Conservation (phyloP, 1,284 basidiomycete species). For the Tilletia horrida region DNA sequence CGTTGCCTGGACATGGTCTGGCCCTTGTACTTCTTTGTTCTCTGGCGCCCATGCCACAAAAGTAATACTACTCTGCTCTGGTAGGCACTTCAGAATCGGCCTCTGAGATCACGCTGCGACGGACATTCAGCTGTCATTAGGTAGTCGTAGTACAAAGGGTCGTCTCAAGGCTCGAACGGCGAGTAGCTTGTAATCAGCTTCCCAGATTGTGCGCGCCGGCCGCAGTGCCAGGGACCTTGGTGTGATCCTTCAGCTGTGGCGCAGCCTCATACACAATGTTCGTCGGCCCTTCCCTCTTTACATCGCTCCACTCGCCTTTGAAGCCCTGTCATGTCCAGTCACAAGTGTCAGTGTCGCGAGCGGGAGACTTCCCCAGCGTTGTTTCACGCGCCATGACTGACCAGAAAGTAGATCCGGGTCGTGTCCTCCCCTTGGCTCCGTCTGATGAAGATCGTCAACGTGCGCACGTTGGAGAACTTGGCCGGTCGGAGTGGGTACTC, state of each 20-base stretch:
- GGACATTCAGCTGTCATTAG: too few species aligned
- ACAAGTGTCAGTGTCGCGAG: too few species aligned
- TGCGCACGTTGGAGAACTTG: constrained; percentile 45
- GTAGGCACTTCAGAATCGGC: too few species aligned
- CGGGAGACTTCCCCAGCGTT: too few species aligned
- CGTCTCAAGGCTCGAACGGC: too few species aligned
- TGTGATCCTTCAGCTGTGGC: constrained; percentile 47
- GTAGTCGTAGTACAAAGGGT: too few species aligned
- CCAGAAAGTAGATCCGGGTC: constrained; percentile 34
- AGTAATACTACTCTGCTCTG: too few species aligned
- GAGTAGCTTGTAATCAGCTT: not conserved
- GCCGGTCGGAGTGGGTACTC: constrained; percentile 45
- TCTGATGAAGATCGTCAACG: constrained; percentile 44
- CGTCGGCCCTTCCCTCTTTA: constrained; percentile 29
- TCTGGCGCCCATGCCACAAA: too few species aligned
- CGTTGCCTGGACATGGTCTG: too few species aligned
- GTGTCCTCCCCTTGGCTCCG: constrained; percentile 28
- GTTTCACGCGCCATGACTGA: not conserved
- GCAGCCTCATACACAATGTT: constrained; percentile 51
- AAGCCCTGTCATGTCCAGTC: constrained; percentile 40
- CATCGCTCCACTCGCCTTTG: constrained; percentile 38
- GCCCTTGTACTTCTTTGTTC: too few species aligned
- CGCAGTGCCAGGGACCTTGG: constrained; percentile 31
- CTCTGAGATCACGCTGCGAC: too few species aligned
- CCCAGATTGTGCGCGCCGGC: constrained; percentile 33